Evolutionary conservation across 345 rosid genomes (phyloP), one percentile per base, ranked within the genome.

Genomic region (Eutrema heterophyllum): DNA sequence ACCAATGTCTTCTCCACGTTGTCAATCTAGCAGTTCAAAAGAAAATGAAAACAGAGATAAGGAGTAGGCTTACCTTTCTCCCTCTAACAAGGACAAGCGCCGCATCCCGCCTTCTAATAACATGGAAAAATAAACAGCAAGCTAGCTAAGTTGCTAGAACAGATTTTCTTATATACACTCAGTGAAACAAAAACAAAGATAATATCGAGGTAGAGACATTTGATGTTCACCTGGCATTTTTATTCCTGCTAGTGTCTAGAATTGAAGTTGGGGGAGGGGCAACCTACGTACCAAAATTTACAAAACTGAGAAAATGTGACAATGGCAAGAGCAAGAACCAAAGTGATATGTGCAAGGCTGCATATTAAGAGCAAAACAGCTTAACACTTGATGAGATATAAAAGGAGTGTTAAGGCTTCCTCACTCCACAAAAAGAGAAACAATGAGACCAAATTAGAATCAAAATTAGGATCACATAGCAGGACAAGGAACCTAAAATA

Each of bases 161-260:
- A 53, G 7, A 58, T 54, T 46, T 36, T 8, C 21, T 14, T 50
- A 14, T 45, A 12, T 27, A 27, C 50, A 21, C 21, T 36, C 51
- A 18, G 64, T n/a, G 26, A 45, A 18, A 24, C 7, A 60, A 40
- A 32, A 35, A 56, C 33, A 50, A 68, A 44, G 9, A 27, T 61
- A 43, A n/a, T 14, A 46, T 30, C 30, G 21, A 38, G 24, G 68
- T 15, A 65, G 49, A 7, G 9, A 30, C 7, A 49, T 52, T 7
- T 21, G 40, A 75, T 9, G 66, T 59, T 66, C 75, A 93, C 98
- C 98, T 88, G 29, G 69, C 51, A 76, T 64, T 82, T 80, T 71
- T 87, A 58, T 50, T 72, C 41, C 89, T 94, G 82, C 80, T 83
- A 56, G 79, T 77, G 61, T 89, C 89, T 49, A 88, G 62, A 68